phyloP scores from a whole-genome alignment of 78 protist species.

The slime mould (Dictyostelium discoideum) region DNA sequence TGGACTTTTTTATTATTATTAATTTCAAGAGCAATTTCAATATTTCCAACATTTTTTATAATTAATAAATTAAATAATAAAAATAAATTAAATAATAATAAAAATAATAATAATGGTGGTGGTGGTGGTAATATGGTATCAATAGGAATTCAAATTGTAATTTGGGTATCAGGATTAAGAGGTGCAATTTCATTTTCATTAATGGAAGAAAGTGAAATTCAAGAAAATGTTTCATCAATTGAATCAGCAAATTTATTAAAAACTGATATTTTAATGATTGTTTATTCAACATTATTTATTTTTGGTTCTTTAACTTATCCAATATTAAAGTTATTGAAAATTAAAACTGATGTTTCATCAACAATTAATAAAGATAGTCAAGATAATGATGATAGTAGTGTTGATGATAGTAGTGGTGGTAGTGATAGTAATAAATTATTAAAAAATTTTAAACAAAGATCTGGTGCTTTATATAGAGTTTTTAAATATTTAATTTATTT shows the following conservation, averaged over 20 bases:
- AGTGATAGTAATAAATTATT: neutral
- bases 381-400: neutral
- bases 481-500: neutral
- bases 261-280: conserved; percentile 29
- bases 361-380: neutral
- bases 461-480: neutral
- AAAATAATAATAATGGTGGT: neutral
- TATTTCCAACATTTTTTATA: conserved; percentile 9
- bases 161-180: conserved; percentile 88
- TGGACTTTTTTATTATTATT: conserved; percentile 26
- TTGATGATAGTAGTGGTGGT: neutral
- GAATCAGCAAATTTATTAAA: neutral
- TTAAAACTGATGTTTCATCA: neutral
- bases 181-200: conserved; percentile 96
- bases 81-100: neutral
- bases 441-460: neutral
- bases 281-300: conserved; percentile 21
- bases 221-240: neutral
- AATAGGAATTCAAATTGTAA: conserved; percentile 24
- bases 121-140: neutral
- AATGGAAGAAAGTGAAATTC: neutral
- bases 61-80: neutral
- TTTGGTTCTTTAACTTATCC: conserved; percentile 53
- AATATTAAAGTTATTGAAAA: conserved; percentile 21
- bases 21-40: conserved; percentile 12